These are phyloP conservation scores for Thalassiosira livingstoniorum DNA, from an alignment of 352 stramenopile genomes.

Conservation along the genomic window DNA sequence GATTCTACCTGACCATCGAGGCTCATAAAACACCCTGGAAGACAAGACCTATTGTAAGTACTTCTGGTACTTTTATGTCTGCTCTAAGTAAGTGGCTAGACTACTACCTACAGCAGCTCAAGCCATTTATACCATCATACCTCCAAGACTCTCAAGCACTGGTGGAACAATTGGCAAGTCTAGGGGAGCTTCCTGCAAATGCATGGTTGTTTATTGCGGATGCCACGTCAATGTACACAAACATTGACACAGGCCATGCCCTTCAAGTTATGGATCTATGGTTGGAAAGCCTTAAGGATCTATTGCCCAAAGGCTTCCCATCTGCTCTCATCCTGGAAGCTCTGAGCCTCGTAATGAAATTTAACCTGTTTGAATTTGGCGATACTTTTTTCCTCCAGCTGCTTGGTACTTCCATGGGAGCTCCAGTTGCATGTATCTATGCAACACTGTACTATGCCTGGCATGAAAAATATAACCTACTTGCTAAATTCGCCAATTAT, in stretches of 20 bases:
- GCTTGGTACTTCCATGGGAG: slow-evolving; percentile 27
- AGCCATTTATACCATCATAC: slow-evolving; percentile 21
- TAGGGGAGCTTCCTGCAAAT: slow-evolving; percentile 1
- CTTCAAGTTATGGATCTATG: not conserved
- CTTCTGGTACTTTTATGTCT: slow-evolving; percentile 17
- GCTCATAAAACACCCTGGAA: slow-evolving; percentile 22
- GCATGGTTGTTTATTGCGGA: not conserved
- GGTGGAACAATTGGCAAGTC: not conserved
- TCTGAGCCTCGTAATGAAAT: slow-evolving; percentile 29
- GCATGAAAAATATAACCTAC: slow-evolving; percentile 23
- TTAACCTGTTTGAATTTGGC: slow-evolving; percentile 42
- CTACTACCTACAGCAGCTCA: slow-evolving; percentile 32
- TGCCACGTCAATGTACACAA: slow-evolving; percentile 33
- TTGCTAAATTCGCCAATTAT: slow-evolving; percentile 12
- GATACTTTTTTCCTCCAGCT: slow-evolving; percentile 19
- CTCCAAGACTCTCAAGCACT: slow-evolving; percentile 21
- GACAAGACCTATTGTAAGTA: slow-evolving; percentile 18
- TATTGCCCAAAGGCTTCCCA: slow-evolving; percentile 25
- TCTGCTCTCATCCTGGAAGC: slow-evolving; percentile 5
- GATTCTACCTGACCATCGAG: slow-evolving; percentile 20
- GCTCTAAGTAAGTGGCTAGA: slow-evolving; percentile 27
- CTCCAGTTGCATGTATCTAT: slow-evolving; percentile 17
- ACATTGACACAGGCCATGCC: slow-evolving; percentile 18
- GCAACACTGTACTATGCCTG: slow-evolving; percentile 29
- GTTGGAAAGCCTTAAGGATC: slow-evolving; percentile 2